Percentiles rank a stretch among this genome's conserved stretches.
Evolutionary conservation across 176 grass and related monocot species (phyloP).

Genomic region (Secale cereale): DNA sequence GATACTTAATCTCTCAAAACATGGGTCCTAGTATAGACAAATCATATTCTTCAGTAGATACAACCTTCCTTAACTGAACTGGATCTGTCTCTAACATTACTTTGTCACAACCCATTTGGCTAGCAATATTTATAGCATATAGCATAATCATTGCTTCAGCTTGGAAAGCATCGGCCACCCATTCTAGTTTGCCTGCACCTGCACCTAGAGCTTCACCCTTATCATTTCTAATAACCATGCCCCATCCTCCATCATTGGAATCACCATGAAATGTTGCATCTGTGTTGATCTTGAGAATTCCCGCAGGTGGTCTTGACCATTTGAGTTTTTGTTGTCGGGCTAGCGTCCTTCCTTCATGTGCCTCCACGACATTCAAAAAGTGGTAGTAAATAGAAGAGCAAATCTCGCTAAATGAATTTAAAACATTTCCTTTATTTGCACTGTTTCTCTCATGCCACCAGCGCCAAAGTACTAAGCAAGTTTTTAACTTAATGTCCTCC

Average conservation of each 20-base stretch:
- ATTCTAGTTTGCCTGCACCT: not conserved
- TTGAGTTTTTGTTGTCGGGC: not conserved
- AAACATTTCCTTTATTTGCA: not conserved
- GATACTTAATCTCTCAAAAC: too few species aligned
- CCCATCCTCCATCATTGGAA: not conserved
- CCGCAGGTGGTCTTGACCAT: not conserved
- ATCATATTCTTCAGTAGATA: too few species aligned
- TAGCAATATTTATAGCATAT: not conserved
- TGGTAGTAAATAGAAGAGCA: not conserved
- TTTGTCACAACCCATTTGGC: not conserved
- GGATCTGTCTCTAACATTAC: too few species aligned
- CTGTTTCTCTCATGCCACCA: not conserved
- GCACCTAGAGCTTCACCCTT: not conserved
- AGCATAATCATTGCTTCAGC: not conserved
- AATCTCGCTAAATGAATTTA: not conserved
- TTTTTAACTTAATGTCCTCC: not conserved
- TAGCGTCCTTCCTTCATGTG: not conserved
- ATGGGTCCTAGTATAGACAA: too few species aligned
- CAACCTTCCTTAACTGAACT: too few species aligned
- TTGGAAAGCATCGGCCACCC: not conserved
- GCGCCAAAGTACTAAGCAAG: not conserved
- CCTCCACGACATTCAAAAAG: not conserved
- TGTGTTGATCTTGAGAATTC: not conserved
- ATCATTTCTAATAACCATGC: not conserved
- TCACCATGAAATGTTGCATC: not conserved